These are phyloP conservation scores for Rasamsonia emersonii DNA, from an alignment of 2,329 filamentous ascomycete genomes.

Conservation along the genomic window DNA sequence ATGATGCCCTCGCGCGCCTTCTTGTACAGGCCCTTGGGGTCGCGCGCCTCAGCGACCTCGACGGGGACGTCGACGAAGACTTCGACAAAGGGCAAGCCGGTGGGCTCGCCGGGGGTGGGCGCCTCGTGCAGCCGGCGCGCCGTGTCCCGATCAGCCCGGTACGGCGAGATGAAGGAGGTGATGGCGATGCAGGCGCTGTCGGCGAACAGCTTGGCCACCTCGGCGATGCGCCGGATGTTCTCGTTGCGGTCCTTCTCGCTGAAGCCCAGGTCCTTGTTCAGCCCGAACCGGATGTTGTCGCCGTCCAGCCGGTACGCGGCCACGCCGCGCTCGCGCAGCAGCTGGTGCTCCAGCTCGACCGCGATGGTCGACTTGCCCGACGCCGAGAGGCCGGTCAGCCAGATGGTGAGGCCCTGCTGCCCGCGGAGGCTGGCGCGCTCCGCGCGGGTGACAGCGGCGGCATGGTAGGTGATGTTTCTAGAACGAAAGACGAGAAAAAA, in stretches of 20 bases:
- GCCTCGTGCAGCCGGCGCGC: slow-evolving; percentile 72
- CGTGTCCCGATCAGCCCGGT: slow-evolving; percentile 73
- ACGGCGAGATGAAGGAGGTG: slow-evolving; percentile 95
- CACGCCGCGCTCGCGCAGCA: slow-evolving; percentile 64
- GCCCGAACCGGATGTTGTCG: slow-evolving; percentile 95
- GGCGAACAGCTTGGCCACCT: slow-evolving; percentile 95
- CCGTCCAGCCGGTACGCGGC: slow-evolving; percentile 90
- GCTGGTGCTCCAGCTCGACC: slow-evolving; percentile 91
- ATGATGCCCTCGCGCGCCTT: slow-evolving; percentile 90
- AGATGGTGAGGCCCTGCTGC: slow-evolving; percentile 89
- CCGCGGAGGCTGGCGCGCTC: slow-evolving; percentile 48
- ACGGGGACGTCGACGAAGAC: slow-evolving; percentile 88
- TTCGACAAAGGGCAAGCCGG: slow-evolving; percentile 78
- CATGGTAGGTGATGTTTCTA: slow-evolving; percentile 42
- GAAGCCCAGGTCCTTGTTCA: slow-evolving; percentile 97
- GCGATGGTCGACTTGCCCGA: slow-evolving; percentile 97
- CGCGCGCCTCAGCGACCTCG: slow-evolving; percentile 85
- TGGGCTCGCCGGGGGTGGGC: slow-evolving; percentile 48
- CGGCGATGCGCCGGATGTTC: slow-evolving; percentile 93
- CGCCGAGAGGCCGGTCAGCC: slow-evolving; percentile 93
- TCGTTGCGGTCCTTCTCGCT: slow-evolving; percentile 87
- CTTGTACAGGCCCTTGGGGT: slow-evolving; percentile 97
- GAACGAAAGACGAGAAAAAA: no score
- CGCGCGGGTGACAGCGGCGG: slow-evolving; percentile 31
- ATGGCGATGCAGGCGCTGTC: slow-evolving; percentile 81